Evolutionary conservation across 371 early-diverging fungal genomes (phyloP), one percentile per base, ranked within the genome.

Genomic region (Mycotypha africana): DNA sequence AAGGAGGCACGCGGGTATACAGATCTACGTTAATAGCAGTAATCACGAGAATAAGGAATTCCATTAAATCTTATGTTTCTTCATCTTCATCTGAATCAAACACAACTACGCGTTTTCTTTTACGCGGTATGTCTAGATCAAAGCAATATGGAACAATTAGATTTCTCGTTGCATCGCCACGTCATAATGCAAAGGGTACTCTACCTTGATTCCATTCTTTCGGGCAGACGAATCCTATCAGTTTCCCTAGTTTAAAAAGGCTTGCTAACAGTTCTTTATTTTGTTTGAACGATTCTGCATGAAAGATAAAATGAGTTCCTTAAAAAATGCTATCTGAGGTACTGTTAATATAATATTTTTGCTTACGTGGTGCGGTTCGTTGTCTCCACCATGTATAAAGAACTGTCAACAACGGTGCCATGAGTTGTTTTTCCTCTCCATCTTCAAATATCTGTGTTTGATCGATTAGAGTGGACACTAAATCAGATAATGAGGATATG

Each of bases 201-300:
- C 19, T 53, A 59, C 59, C 53, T 53, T 41, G 53, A 22, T 20
- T 12, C 61, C 61, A 60, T 38, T 60, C 61, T 35, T 60, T 60
- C 4, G 61, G 61, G 35, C 49, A 60, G 4, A 38, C 0, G 4
- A 49, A 30, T 2, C 39, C 49, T 6, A 47, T 20, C 14, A 24
- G 21, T 6, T 15, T 32, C 3, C 50, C 40, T 3, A 60, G 35
- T 38, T 46, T 48, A 4, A 34, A 32, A 1, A 52, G 8, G 15
- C 36, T 31, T 25, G 42, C 3, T 14, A 56, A 14, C n/a, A 56
- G 15, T n/a, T 9, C 7, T 17, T 48, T 51, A 23, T 60, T 42
- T 7, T 38, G 26, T 34, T 48, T 56, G 15, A 60, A 39, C 4
- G 33, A 32, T 33, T 60, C 61, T 60, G 17, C 16, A 49, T n/a